Evolutionary conservation across 2,329 filamentous ascomycete genomes (phyloP), one percentile per base, ranked within the genome.

Genomic region (Aaosphaeria arxii): DNA sequence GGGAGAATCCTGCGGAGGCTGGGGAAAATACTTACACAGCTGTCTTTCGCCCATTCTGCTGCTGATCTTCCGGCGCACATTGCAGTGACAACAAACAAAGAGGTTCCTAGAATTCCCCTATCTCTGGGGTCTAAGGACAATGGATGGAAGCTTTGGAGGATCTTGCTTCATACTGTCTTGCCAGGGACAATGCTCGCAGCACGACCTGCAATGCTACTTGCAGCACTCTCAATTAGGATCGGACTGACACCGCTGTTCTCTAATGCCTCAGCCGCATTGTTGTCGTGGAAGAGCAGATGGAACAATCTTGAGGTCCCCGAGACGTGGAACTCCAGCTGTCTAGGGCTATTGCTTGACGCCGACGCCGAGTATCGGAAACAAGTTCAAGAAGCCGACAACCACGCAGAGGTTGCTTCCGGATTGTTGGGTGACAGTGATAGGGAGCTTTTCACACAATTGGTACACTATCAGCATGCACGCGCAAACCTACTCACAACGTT

Each of bases 221-320:
- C 77, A 0, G 76, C 76, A 0, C 64, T 80, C 4, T 71, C 71
- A 33, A 64, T 80, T n/a, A 70, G 72, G 4, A 74, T 80, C 62
- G 77, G 77, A 0, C 70, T 80, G 9, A 61, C 61, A 29, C 71
- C 71, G 0, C 58, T 80, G 1, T 61, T 67, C 6, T 61, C 68
- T 1, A 66, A 58, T 1, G 77, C 77, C 0, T 71, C 73, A 32
- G 54, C 59, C 2, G 73, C 77, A 47, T 67, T 80, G 42, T 43
- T 74, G 4, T 60, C 55, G 2, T 77, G 71, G 58, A 66, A 68
- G 4, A 60, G 66, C 29, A 69, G 69, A 29, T 81, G 77, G 77
- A 79, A 77, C 47, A 73, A 69, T 7, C 51, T 77, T 4, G 70
- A 76, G 2, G 66, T 74, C 6, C 75, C 76, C 1, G 77, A 80